phyloP scores from a whole-genome alignment of 768 basidiomycete genomes.

The Tulasnella sp. region DNA sequence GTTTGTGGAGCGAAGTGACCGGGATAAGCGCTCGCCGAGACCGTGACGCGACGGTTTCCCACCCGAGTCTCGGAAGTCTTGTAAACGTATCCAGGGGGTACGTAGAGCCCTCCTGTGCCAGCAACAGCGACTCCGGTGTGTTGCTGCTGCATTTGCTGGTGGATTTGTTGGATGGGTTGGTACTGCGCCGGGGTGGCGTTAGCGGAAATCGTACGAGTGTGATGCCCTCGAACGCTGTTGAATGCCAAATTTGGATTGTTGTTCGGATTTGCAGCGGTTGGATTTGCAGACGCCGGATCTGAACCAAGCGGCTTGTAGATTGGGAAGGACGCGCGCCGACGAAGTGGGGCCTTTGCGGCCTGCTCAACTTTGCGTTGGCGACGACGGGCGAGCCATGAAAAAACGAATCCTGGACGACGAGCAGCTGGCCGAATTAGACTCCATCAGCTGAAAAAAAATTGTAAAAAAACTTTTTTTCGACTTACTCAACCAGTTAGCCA shows the following conservation, averaged over 20 bases:
- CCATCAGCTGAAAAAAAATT: neutral
- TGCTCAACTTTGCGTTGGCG: neutral
- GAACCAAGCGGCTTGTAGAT: neutral
- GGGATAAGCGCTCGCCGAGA: conserved; percentile 19
- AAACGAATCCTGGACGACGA: conserved; percentile 13
- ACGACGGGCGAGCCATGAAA: conserved; percentile 23
- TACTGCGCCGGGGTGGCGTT: neutral
- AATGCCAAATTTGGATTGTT: neutral
- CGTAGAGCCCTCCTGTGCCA: neutral
- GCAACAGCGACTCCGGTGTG: neutral
- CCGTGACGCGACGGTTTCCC: conserved; percentile 21
- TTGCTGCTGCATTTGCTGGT: conserved; percentile 12
- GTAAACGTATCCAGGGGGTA: conserved; percentile 17
- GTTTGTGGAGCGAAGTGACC: conserved; percentile 13
- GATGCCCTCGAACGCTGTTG: neutral
- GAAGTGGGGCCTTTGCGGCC: neutral
- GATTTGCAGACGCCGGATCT: neutral
- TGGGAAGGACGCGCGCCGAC: conserved; percentile 17
- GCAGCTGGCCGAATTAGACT: neutral
- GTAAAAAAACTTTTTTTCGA: neutral
- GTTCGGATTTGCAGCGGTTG: neutral
- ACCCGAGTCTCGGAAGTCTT: neutral
- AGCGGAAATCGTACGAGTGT: neutral
- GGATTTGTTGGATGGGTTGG: neutral
- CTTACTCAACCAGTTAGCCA: conserved; percentile 27